phyloP scores from a whole-genome alignment of 2,329 filamentous ascomycete species.

The Claviceps arundinis region DNA sequence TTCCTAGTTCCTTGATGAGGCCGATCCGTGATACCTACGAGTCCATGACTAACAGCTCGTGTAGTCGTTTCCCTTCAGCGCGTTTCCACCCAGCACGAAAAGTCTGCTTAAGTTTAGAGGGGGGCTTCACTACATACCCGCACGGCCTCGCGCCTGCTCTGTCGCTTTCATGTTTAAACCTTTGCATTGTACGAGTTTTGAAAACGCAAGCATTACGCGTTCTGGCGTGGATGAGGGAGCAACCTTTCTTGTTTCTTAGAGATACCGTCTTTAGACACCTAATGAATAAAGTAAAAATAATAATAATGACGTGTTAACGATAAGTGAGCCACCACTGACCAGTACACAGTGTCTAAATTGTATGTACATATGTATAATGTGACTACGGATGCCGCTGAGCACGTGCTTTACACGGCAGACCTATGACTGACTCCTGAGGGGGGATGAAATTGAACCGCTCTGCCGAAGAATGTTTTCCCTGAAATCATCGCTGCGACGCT shows the following conservation, averaged over 20 bases:
- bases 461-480: no score
- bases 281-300: conserved; percentile 28
- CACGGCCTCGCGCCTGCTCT: conserved; percentile 21
- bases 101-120: conserved; percentile 48
- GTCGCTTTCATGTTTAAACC: conserved; percentile 27
- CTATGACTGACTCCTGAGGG: no score
- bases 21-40: neutral
- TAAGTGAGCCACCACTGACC: no score
- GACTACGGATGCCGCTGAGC: no score
- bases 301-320: neutral
- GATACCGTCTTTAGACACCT: conserved; percentile 25
- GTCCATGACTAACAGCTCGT: conserved; percentile 33
- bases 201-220: conserved; percentile 20
- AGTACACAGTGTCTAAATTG: neutral
- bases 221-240: conserved; percentile 20
- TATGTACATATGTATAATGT: no score
- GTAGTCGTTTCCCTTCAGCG: conserved; percentile 78
- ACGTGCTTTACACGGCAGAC: no score
- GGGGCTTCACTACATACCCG: conserved; percentile 25
- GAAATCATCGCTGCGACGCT: no score
- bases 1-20: neutral
- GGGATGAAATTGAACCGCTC: no score
- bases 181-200: conserved; percentile 25
- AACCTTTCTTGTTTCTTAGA: conserved; percentile 26
- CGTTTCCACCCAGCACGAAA: conserved; percentile 85